Conservation (phyloP, 306 rosid genomes). For the Dalbergia cochinchinensis region DNA sequence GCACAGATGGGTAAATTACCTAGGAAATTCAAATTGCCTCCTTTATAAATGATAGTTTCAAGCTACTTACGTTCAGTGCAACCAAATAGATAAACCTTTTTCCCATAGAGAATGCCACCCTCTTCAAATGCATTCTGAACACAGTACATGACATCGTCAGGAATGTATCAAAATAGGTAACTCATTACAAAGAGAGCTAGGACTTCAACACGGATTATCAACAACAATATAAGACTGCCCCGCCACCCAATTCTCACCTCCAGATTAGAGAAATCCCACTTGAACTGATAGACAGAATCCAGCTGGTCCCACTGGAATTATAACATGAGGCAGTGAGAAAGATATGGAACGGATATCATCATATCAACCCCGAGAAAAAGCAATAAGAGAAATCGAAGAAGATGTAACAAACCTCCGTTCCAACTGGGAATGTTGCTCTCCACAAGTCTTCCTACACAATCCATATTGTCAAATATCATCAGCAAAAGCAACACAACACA, state of each 20-base stretch:
- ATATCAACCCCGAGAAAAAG: background rate
- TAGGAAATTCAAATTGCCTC: background rate
- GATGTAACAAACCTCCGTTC: slow-evolving; percentile 59
- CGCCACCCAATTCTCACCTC: slow-evolving; percentile 53
- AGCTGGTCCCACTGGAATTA: slow-evolving; percentile 63
- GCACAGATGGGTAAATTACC: background rate
- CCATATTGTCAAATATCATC: slow-evolving; percentile 30
- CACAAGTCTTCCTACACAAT: slow-evolving; percentile 62
- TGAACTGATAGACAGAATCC: slow-evolving; percentile 59
- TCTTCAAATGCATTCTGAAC: slow-evolving; percentile 81
- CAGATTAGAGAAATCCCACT: slow-evolving; percentile 66
- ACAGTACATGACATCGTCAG: slow-evolving; percentile 7
- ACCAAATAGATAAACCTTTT: slow-evolving; percentile 86
- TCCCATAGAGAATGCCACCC: slow-evolving; percentile 66
- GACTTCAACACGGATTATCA: background rate
- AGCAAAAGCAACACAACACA: slow-evolving; percentile 11
- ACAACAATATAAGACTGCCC: background rate
- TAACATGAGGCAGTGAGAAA: background rate
- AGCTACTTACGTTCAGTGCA: slow-evolving; percentile 74
- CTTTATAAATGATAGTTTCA: background rate
- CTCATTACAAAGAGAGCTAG: background rate
- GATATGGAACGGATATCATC: background rate
- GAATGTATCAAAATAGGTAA: background rate
- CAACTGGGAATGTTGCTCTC: slow-evolving; percentile 60
- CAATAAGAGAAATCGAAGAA: background rate